Evolutionary conservation across 73 alveolate genomes (phyloP), one percentile per base, ranked within the genome.

Genomic region (Blepharisma stoltei): DNA sequence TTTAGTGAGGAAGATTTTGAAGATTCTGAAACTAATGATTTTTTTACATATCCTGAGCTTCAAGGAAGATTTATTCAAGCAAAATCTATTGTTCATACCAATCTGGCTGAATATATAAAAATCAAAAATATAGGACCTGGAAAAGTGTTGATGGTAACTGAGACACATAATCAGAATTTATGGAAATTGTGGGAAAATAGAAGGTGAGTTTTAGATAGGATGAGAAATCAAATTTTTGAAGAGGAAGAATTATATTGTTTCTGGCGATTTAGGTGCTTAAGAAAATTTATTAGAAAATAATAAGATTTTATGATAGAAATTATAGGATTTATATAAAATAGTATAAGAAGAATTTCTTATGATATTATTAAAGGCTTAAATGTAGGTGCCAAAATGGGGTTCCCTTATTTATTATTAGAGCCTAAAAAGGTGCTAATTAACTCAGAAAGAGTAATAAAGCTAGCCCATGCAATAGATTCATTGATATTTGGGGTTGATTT

Each of bases 31-130:
- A 60, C 14, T n/a, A 14, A 20, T 14, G 11, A 11, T 9, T 11
- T 14, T 60, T 20, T 20, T 60, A 18, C 73, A 60, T 20, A 14
- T n/a, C 73, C 73, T 60, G 73, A 60, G 46, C 18, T 60, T 60
- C 23, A 60, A 14, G 38, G 46, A 60, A 60, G 73, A 25, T 60
- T 20, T 60, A 18, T 60, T 14, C n/a, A 18, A 25, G 37, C 48
- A 8, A 60, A 60, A 25, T 14, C 14, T 8, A 25, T 60, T 2
- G 14, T n/a, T 60, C 49, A 60, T 4, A 14, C 38, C 23, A 60
- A 60, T 25, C 73, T 60, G 11, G 14, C 46, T 38, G 14, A 14
- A 60, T 60, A 60, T 4, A 18, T 60, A 18, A 9, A n/a, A 20
- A 9, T 60, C 18, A 38, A 60, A 60, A n/a, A 18, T 8, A n/a